Base-by-base conservation (phyloP, 2,329 filamentous ascomycete genomes). In the Aschersonia sp. region DNA sequence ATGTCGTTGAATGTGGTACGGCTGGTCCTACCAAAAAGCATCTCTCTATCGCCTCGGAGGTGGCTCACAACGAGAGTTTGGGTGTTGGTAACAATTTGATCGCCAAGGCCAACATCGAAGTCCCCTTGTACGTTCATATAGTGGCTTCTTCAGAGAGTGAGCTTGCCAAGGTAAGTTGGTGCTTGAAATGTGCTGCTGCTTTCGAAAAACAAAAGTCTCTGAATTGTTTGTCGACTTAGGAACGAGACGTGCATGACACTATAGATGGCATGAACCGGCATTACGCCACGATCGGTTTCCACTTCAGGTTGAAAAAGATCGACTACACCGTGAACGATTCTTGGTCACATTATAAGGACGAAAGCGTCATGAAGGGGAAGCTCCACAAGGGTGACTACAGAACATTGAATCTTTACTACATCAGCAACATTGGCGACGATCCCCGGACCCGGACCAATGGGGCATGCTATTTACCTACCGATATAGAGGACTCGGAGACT, bases 381-480 rank as follows among this genome's bases (percentile, higher is more conserved):
- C 61, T 70, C 30, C 63, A 65, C 47, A 61, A 65, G 56, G 63
- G 63, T 45, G 55, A 51, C 45, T 65, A 65, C 52, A 43, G 55
- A 4, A 59, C 66, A 45, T 62, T 72, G 40, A 71, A 72, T 58
- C 38, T 71, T 43, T 72, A 70, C 61, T 67, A 69, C 41, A 29
- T 48, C 40, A 35, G 49, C 40, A 38, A n/a, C 9, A 10, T 49
- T 9, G 6, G 5, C 6, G 9, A 20, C 20, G 20, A 20, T 20
- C 9, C 54, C 56, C 63, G 31, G 49, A 56, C 46, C 9, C 9
- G 7, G n/a, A 9, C 29, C 31, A 35, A 5, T 35, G 47, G 32
- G 29, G 2, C 3, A 12, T 48, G 47, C 30, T 2, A 30, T 40
- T 48, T 6, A 3, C 47, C 47, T 5, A 29, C 4, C 3, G 9